Base-by-base conservation (phyloP, 805 yeast species). In the Tetrapisispora phaffii region DNA sequence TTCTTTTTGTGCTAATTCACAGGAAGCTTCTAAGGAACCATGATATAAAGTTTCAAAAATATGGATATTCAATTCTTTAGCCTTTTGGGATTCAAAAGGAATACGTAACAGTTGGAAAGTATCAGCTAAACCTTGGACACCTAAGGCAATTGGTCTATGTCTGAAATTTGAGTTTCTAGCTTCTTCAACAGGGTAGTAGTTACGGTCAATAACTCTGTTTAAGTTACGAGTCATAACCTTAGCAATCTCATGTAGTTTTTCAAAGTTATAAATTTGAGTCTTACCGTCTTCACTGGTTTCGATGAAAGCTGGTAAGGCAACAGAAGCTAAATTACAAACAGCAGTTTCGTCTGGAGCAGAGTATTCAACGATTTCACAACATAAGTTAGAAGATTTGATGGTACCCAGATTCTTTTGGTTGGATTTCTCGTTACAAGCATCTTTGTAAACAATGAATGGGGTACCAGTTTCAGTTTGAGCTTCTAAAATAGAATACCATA, bases 111-210 rank as follows among this genome's bases (percentile, higher is more conserved):
- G 72, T 74, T 86, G 76, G 65, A 87, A 90, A 1, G 82, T 73
- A 65, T 90, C 97, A 24, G 97, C 96, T 44, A 90, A 72, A 47
- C 98, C 98, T 66, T 90, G 96, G n/a, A 90, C 96, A 54, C 98
- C 98, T 20, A 90, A 67, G n/a, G 97, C 97, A 57, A 90, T 77
- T 19, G 98, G 97, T 56, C 98, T 75, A 65, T 90, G 83, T 58
- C 79, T 79, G 72, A 77, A 68, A 65, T 93, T 90, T 16, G 96
- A 85, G 39, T 50, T 59, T 56, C 73, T 74, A 5, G 97, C 90
- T 52, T 78, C 83, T 44, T 73, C 77, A 21, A 85, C 81, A 4
- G 98, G 97, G 62, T 90, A 90, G 60, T 70, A 73, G 59, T 88
- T 85, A 50, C 82, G 76, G 69, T 90, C 97, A 47, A 90, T 90